phyloP scores from a whole-genome alignment of 108 stramenopile species.

The Pinguiococcus pyrenoidosus region DNA sequence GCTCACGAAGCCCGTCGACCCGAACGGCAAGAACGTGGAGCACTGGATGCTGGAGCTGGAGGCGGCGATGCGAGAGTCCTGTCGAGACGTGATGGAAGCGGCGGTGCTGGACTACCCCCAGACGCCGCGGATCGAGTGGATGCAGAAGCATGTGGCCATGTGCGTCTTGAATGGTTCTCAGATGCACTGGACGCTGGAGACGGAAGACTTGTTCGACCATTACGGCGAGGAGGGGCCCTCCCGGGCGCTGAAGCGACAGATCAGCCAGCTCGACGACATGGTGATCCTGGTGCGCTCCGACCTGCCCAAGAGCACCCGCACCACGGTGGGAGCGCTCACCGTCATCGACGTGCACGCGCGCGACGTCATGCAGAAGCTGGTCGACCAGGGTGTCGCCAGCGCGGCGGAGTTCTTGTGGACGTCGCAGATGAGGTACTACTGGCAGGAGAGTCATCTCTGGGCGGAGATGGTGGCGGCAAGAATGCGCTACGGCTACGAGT shows the following conservation, averaged over 20 bases:
- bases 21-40: constrained; percentile 49
- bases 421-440: constrained; percentile 50
- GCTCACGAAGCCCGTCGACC: constrained; percentile 31
- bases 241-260: constrained; percentile 9
- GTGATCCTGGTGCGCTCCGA: constrained; percentile 48
- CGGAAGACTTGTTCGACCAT: constrained; percentile 22
- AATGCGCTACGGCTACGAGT: constrained; percentile 51
- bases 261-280: constrained; percentile 47
- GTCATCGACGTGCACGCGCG: constrained; percentile 56
- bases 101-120: constrained; percentile 30
- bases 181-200: constrained; percentile 48
- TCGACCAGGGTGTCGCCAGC: constrained; percentile 22
- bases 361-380: constrained; percentile 44
- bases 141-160: constrained; percentile 45
- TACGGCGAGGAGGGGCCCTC: not conserved
- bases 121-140: constrained; percentile 38
- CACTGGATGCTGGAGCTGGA: constrained; percentile 50
- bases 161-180: constrained; percentile 51
- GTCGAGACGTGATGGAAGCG: constrained; percentile 6
- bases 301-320: constrained; percentile 24
- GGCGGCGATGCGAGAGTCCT: constrained; percentile 37
- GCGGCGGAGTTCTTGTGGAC: constrained; percentile 36
- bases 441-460: constrained; percentile 39
- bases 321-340: constrained; percentile 44
- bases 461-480: constrained; percentile 49